Conservation (phyloP, 768 basidiomycete species). For the Candolleomyces efflorescens region DNA sequence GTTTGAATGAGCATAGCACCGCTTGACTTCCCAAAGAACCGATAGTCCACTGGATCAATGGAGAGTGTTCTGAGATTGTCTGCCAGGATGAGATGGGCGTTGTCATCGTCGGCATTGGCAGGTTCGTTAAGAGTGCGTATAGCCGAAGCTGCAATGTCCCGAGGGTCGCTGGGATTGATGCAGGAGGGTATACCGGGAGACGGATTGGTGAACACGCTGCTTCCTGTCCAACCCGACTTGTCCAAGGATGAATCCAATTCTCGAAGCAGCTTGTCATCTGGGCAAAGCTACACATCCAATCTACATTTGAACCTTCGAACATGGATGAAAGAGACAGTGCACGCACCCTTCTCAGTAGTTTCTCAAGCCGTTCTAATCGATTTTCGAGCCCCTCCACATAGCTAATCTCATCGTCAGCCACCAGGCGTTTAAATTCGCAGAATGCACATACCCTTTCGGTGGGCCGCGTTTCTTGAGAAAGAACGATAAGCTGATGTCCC, state of each 20-base stretch:
- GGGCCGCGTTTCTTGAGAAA: constrained; percentile 50
- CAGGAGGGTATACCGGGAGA: not conserved
- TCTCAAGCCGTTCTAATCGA: constrained; percentile 58
- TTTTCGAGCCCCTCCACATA: constrained; percentile 63
- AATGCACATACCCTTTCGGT: constrained; percentile 48
- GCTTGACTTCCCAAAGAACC: constrained; percentile 56
- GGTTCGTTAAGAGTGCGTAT: constrained; percentile 26
- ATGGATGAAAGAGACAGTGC: not conserved
- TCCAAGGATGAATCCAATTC: constrained; percentile 43
- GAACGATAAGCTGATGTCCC: not conserved
- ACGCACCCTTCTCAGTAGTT: constrained; percentile 41
- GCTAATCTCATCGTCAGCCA: constrained; percentile 17
- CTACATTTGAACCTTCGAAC: too few species aligned
- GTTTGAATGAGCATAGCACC: constrained; percentile 49
- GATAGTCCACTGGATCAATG: constrained; percentile 30
- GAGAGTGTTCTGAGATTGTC: constrained; percentile 32
- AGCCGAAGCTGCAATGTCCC: constrained; percentile 28
- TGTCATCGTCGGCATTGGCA: constrained; percentile 28
- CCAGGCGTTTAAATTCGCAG: not conserved
- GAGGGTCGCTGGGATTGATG: not conserved
- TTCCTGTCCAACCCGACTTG: constrained; percentile 13
- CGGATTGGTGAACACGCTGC: constrained; percentile 15
- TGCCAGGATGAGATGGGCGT: constrained; percentile 27
- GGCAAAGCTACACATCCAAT: constrained; percentile 45
- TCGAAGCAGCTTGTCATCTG: constrained; percentile 56